Base-by-base conservation (phyloP, 2,329 filamentous ascomycete genomes). In the Alternaria metachromatica region DNA sequence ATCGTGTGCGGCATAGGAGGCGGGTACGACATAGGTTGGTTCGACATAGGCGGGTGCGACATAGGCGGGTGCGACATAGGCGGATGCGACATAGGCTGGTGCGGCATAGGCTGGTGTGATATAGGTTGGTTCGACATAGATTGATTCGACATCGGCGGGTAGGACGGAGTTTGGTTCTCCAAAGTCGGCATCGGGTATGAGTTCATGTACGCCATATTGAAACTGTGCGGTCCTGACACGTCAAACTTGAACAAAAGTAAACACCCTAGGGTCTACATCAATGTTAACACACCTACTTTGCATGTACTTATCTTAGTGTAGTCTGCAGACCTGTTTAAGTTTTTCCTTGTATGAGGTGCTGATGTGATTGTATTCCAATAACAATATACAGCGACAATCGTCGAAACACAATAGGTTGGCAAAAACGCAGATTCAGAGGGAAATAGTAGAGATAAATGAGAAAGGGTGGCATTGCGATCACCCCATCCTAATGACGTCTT, bases 401-500 rank as follows among this genome's bases (percentile, higher is more conserved):
- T 23, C 7, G 4, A 7, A 23, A 5, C 7, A 15, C 33, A 37
- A 1, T 37, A 2, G 4, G 4, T 3, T 28, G 25, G 8, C 7
- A 20, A 26, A 49, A 23, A 28, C 5, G n/a, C 26, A 7, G 13
- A 2, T 28, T 7, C 3, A 18, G 21, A 49, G 15, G 6, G 2
- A 4, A 5, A 20, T n/a, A 20, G 6, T 7, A 8, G 30, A 41
- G 33, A 21, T 44, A n/a, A 4, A 20, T 20, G 37, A 18, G 41
- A 26, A 20, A 46, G 28, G n/a, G 26, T 7, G 15, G 28, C 23
- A 56, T 28, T 23, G 53, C 9, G 37, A 44, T 55, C 53, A 25
- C 20, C 25, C 25, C 28, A 41, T 46, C 26, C 41, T 26, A 33
- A 30, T 56, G 54, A 56, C 54, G 54, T 30, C 21, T 45, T 46